Percentiles rank a stretch among this genome's conserved stretches.
Conservation (phyloP, 2,329 filamentous ascomycete genomes). For the Stenocarpella maydis region DNA sequence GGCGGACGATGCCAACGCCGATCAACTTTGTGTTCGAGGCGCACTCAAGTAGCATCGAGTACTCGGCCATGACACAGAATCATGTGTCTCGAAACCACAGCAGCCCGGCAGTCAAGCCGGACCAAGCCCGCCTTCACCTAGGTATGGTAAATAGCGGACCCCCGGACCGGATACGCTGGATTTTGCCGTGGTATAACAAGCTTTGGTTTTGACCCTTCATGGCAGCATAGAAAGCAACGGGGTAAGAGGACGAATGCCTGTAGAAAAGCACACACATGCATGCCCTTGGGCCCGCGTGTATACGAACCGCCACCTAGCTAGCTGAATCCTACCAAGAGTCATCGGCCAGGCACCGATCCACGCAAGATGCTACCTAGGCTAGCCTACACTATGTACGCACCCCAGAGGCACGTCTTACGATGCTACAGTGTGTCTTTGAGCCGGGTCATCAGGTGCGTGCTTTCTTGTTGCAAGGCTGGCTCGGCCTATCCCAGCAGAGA, state of each 20-base stretch:
- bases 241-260: too few relatives aligned
- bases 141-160: too few relatives aligned
- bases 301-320: too few relatives aligned
- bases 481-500: background rate
- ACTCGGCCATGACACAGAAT: background rate
- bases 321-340: too few relatives aligned
- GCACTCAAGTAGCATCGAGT: background rate
- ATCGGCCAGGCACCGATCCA: background rate
- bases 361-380: too few relatives aligned
- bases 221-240: too few relatives aligned
- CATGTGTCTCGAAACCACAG: background rate
- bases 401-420: background rate
- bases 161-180: too few relatives aligned
- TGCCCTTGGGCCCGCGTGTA: too few relatives aligned
- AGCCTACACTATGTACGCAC: background rate
- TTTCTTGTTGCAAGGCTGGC: conserved; percentile 4
- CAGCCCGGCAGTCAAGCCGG: background rate
- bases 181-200: background rate
- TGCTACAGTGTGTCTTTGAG: background rate
- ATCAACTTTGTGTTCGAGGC: background rate
- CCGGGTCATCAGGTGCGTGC: background rate
- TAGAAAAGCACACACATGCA: too few relatives aligned
- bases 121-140: background rate
- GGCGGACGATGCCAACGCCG: background rate
- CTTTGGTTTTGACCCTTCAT: background rate